Evolutionary conservation across 208 protist genomes (phyloP), one percentile per base, ranked within the genome.

Genomic region (Trypanosoma avium): DNA sequence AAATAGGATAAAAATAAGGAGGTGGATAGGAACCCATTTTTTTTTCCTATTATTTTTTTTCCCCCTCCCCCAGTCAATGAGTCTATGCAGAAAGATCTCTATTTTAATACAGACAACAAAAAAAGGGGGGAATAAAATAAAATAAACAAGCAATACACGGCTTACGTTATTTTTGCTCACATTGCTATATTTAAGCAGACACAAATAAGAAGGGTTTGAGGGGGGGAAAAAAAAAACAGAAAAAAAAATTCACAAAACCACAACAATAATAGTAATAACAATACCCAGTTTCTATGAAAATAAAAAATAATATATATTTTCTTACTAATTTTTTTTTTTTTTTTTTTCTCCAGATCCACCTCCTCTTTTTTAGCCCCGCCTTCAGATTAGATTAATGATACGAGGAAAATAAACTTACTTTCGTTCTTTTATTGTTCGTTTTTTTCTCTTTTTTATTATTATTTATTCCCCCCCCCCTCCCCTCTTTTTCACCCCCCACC

Each of bases 191-290:
- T n/a, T n/a, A n/a, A n/a, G n/a, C n/a, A n/a, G n/a, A n/a, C n/a
- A n/a, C n/a, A n/a, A 7, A 30, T 35, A 38, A 45, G 7, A 19
- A 38, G 1, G 21, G 38, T 17, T 24, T 21, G 22, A 46, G 52
- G 32, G 32, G 35, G 38, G 36, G n/a, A 55, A 50, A 68, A 0
- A 17, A 68, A 59, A 45, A 3, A 67, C 38, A 67, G 42, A 59
- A 54, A 67, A 46, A 58, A 17, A 56, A 38, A 42, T 45, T 46
- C 24, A 56, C 12, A 40, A 3, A 67, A 21, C 58, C 26, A 56
- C 2, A 60, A 59, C 32, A 36, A 73, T 45, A 47, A 47, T 47
- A 47, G 17, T 4, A 29, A 17, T 8, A 33, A 35, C 29, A 33
- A 48, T 6, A 32, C 33, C 24, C 15, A 5, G 4, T 30, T n/a